These are phyloP conservation scores for Glycine latifolia DNA, from an alignment of 306 rosid genomes.

Conservation along the genomic window DNA sequence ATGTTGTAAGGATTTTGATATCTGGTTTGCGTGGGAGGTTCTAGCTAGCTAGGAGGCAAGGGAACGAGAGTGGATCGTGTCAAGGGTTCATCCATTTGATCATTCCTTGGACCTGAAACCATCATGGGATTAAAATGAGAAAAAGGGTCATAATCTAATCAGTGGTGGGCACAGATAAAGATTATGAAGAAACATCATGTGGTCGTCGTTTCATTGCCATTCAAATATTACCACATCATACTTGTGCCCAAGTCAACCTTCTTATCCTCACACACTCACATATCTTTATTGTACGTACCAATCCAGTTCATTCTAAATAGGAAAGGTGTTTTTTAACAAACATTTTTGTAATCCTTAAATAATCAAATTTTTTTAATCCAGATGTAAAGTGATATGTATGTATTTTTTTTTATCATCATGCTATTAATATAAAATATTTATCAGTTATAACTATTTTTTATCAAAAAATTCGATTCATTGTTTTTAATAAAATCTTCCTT, in stretches of 20 bases:
- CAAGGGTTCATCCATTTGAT: too few relatives aligned
- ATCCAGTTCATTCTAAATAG: constrained; percentile 37
- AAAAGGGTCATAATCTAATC: constrained; percentile 23
- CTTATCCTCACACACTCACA: constrained; percentile 47
- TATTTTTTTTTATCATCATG: too few relatives aligned
- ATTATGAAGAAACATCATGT: constrained; percentile 23
- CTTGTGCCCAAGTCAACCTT: constrained; percentile 61
- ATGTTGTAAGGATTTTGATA: not conserved
- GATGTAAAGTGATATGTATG: too few relatives aligned
- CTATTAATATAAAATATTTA: too few relatives aligned
- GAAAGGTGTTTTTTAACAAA: not conserved
- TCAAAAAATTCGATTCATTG: too few relatives aligned
- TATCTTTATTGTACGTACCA: constrained; percentile 7
- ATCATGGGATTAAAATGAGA: constrained; percentile 9
- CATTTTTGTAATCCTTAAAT: not conserved
- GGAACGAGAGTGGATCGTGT: too few relatives aligned
- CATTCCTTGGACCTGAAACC: not conserved
- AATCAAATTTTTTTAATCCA: too few relatives aligned
- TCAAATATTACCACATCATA: constrained; percentile 48
- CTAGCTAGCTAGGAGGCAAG: too few relatives aligned
- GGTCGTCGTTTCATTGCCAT: constrained; percentile 32
- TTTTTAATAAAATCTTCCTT: too few relatives aligned
- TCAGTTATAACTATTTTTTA: too few relatives aligned
- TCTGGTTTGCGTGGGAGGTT: not conserved
- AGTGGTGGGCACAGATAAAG: constrained; percentile 47